A percentile compares a stretch with the other conserved stretches of the same genome.
These are phyloP conservation scores for Anisodus tanguticus DNA, from an alignment of 257 asterid genomes.

Conservation along the genomic window DNA sequence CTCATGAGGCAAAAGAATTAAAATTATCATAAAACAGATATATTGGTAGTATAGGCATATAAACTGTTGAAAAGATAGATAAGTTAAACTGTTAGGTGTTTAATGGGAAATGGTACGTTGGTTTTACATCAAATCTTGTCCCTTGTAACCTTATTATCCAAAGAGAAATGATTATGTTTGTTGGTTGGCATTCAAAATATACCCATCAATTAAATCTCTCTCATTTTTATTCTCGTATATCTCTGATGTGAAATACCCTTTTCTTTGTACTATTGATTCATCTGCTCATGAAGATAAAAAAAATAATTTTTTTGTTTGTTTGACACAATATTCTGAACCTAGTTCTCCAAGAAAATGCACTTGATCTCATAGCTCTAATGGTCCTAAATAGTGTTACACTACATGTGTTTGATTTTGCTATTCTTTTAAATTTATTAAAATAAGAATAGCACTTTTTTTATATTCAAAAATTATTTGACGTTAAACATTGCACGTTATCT, in stretches of 20 bases:
- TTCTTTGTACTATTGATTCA: background rate
- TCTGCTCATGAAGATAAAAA: background rate
- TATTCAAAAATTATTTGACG: no score
- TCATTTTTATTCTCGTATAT: background rate
- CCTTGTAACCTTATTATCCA: slow-evolving; percentile 25
- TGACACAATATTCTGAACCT: background rate
- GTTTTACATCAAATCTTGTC: slow-evolving; percentile 20
- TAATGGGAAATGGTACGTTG: slow-evolving; percentile 13
- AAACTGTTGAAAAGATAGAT: background rate
- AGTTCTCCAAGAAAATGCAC: background rate
- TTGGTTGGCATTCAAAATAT: slow-evolving; percentile 23
- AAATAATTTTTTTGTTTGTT: background rate
- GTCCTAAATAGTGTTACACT: background rate
- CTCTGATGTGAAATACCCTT: background rate
- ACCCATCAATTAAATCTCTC: background rate
- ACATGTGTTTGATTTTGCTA: background rate
- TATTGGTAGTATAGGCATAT: background rate
- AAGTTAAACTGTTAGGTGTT: background rate
- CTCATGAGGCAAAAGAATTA: background rate
- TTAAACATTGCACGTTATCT: no score
- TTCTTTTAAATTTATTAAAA: no score
- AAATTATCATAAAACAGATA: background rate
- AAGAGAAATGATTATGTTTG: slow-evolving; percentile 27
- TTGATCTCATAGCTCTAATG: background rate
- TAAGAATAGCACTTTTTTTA: no score